phyloP scores from a whole-genome alignment of 2,329 filamentous ascomycete genomes.

The Colletotrichum navitas region DNA sequence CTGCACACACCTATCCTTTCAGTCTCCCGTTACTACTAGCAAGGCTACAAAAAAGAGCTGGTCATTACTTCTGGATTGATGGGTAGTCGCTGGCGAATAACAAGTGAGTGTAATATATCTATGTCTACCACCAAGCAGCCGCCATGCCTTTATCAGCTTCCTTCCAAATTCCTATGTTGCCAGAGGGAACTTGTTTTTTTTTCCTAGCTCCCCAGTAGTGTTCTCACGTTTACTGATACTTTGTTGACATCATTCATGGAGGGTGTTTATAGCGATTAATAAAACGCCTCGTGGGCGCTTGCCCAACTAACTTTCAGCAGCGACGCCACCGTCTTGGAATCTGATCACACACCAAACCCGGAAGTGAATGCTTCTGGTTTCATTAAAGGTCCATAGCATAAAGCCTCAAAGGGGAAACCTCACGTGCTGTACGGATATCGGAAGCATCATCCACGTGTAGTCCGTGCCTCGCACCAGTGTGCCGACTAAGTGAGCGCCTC shows the following conservation, averaged over 20 bases:
- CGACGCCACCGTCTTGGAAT: background rate
- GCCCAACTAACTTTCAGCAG: background rate
- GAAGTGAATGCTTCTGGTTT: background rate
- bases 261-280: background rate
- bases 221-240: background rate
- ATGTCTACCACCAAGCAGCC: background rate
- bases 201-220: background rate
- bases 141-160: background rate
- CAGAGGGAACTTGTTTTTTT: background rate
- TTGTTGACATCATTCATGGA: background rate
- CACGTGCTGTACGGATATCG: conserved; percentile 19
- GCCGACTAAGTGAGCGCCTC: conserved; percentile 27
- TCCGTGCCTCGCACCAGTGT: conserved; percentile 26
- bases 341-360: background rate
- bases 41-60: background rate
- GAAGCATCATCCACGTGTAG: conserved; percentile 36
- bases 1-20: background rate
- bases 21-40: background rate
- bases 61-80: background rate
- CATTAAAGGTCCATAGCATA: background rate
- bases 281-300: background rate
- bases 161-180: background rate
- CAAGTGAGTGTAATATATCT: background rate
- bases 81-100: background rate
- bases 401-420: conserved; percentile 21